Percentiles rank a stretch among this genome's conserved stretches.
Conservation (phyloP, 169 alveolate species). For the Toxoplasma gondii region DNA sequence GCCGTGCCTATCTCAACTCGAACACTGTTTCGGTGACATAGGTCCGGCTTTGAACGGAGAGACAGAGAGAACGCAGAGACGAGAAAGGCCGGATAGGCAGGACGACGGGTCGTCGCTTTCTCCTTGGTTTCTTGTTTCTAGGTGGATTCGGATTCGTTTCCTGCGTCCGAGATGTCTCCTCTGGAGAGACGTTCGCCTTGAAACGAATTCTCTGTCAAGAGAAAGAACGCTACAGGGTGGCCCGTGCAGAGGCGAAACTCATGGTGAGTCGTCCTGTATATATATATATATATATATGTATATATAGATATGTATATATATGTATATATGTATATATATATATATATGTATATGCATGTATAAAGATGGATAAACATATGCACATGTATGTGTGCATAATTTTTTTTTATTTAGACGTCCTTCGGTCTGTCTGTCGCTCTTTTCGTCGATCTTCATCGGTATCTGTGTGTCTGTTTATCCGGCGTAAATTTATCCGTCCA, state of each 20-base stretch:
- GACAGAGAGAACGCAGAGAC: neutral
- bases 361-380: neutral
- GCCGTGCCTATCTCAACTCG: too few species aligned
- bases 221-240: constrained; percentile 47
- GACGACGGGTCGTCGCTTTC: neutral
- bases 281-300: too few species aligned
- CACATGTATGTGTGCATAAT: neutral
- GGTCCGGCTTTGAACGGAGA: too few species aligned
- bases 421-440: neutral
- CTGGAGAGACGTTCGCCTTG: constrained; percentile 50
- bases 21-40: too few species aligned
- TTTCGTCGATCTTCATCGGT: neutral
- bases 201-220: constrained; percentile 64
- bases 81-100: neutral
- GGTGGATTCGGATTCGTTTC: constrained; percentile 66
- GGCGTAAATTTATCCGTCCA: neutral
- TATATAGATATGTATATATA: neutral
- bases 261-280: constrained; percentile 3
- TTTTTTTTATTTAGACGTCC: neutral
- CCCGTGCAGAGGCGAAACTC: constrained; percentile 33
- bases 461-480: neutral
- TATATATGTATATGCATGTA: too few species aligned
- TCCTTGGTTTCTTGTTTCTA: neutral
- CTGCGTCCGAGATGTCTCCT: constrained; percentile 33
- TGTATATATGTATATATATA: neutral